A percentile compares a stretch with the other conserved stretches of the same genome.
Conservation (phyloP, 176 grass and related monocot genomes). For the Aegilops umbellulata region DNA sequence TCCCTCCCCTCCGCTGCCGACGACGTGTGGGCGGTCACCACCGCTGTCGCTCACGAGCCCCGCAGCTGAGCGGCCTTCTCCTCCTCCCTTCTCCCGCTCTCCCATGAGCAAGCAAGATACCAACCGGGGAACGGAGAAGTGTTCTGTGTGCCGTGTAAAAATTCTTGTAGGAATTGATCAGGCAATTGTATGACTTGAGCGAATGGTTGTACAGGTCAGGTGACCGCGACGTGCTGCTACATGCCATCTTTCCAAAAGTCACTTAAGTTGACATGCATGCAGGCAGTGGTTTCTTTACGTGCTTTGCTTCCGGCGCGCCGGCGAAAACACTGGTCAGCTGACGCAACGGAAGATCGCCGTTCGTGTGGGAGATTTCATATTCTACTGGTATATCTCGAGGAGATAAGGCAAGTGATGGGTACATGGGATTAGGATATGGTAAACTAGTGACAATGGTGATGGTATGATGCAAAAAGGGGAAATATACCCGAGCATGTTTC, state of each 20-base stretch:
- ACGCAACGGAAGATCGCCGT: slow-evolving; percentile 25
- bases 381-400: neutral
- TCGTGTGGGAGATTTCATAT: slow-evolving; percentile 29
- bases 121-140: neutral
- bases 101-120: neutral
- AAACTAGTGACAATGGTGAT: too few species aligned
- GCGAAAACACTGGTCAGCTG: neutral
- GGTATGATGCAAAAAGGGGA: neutral
- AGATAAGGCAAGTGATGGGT: slow-evolving; percentile 1
- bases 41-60: neutral
- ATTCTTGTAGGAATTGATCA: neutral
- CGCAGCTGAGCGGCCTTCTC: neutral
- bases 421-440: neutral
- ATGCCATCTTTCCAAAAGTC: neutral
- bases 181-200: neutral
- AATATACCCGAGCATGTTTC: neutral
- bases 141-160: neutral
- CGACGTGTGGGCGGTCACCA: neutral
- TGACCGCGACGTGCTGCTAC: slow-evolving; percentile 19
- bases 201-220: slow-evolving; percentile 8
- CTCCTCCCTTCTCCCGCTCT: slow-evolving; percentile 3
- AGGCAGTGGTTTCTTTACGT: neutral
- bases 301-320: neutral
- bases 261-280: neutral
- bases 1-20: neutral